These are phyloP conservation scores for Diaporthe citriasiana DNA, from an alignment of 2,329 filamentous ascomycete species.

Conservation along the genomic window DNA sequence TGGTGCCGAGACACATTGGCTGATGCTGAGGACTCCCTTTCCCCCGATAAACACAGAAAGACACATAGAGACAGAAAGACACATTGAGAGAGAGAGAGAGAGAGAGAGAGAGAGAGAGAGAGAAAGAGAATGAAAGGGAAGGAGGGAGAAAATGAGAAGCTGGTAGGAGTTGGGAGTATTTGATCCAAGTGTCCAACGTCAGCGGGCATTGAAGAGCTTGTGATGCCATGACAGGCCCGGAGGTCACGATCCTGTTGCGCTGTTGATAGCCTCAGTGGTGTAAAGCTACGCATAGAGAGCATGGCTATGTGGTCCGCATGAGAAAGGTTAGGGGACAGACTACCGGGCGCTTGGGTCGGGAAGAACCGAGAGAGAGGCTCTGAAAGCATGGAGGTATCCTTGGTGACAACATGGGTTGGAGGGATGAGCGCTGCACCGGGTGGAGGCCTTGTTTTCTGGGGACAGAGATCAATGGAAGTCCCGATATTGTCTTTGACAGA, in stretches of 20 bases:
- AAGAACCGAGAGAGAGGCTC: conserved; percentile 6
- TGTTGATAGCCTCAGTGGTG: neutral
- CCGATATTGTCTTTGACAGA: conserved; percentile 18
- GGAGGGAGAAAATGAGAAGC: neutral
- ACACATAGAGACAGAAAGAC: too few species aligned
- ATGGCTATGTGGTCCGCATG: neutral
- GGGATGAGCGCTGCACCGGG: conserved; percentile 11
- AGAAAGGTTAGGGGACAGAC: neutral
- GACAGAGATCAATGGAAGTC: conserved; percentile 3
- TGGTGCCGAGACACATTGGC: neutral
- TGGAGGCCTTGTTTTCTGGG: conserved; percentile 23
- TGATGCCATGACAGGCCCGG: neutral
- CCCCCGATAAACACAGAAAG: neutral
- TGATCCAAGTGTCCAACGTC: neutral
- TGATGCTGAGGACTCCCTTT: neutral
- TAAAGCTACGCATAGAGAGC: neutral
- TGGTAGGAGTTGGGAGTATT: neutral
- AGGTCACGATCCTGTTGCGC: neutral
- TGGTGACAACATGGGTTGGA: conserved; percentile 6
- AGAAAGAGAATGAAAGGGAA: too few species aligned
- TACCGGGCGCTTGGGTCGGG: neutral
- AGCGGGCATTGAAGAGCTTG: neutral
- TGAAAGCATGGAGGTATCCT: conserved; percentile 6
- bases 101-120: neutral
- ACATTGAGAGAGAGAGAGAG: too few species aligned